A percentile compares a stretch with the other conserved stretches of the same genome.
Conservation (phyloP, 257 asterid species). For the Osmanthus fragrans region DNA sequence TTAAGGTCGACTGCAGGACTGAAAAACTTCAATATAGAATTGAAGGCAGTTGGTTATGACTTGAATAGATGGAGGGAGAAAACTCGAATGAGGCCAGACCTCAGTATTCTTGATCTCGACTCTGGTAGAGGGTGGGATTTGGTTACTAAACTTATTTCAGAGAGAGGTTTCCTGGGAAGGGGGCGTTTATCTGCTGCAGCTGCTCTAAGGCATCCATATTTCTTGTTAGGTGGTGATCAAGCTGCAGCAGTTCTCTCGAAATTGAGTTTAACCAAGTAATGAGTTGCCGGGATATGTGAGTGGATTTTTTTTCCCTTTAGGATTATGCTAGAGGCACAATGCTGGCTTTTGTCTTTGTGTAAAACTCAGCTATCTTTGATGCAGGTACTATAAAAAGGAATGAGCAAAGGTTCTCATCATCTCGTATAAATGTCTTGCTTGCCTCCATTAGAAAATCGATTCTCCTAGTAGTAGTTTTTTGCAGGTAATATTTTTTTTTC, state of each 20-base stretch:
- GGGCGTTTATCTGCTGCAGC: slow-evolving; percentile 86
- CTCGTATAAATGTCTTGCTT: background rate
- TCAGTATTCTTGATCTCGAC: slow-evolving; percentile 84
- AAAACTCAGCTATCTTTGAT: background rate
- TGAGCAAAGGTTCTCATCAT: background rate
- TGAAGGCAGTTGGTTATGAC: slow-evolving; percentile 77
- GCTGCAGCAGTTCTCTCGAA: slow-evolving; percentile 92
- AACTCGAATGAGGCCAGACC: slow-evolving; percentile 67
- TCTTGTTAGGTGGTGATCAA: slow-evolving; percentile 86
- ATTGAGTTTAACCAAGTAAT: slow-evolving; percentile 51
- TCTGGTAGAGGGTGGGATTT: slow-evolving; percentile 98
- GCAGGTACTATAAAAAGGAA: background rate
- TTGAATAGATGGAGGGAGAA: slow-evolving; percentile 81
- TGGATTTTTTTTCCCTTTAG: background rate
- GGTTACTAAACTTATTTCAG: slow-evolving; percentile 78
- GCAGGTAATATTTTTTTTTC: background rate
- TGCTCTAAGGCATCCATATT: slow-evolving; percentile 94
- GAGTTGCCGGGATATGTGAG: background rate
- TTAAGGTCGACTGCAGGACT: slow-evolving; percentile 73
- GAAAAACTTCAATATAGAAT: slow-evolving; percentile 75
- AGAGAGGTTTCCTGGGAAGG: slow-evolving; percentile 58
- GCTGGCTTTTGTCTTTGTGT: background rate
- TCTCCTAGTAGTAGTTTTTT: background rate
- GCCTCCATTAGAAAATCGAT: background rate
- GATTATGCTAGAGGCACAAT: background rate